Percentiles rank a stretch among this genome's conserved stretches.
These are phyloP conservation scores for Neonectria faginata DNA, from an alignment of 2,329 filamentous ascomycete genomes.

Conservation along the genomic window DNA sequence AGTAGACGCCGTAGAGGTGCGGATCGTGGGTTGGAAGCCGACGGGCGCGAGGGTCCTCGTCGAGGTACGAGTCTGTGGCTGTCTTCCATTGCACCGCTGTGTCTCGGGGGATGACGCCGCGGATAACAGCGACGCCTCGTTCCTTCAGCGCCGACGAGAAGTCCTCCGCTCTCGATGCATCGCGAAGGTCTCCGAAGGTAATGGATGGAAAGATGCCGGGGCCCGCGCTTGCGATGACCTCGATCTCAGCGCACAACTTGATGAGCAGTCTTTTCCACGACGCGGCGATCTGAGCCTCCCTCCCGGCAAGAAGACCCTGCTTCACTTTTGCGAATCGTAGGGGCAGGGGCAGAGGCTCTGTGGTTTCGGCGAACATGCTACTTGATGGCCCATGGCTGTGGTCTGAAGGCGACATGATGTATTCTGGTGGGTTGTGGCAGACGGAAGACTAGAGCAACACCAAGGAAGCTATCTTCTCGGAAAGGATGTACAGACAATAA, in stretches of 20 bases:
- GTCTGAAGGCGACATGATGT: conserved; percentile 33
- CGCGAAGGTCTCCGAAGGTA: conserved; percentile 54
- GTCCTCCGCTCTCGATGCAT: conserved; percentile 37
- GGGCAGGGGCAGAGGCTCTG: conserved; percentile 51
- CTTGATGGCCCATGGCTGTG: conserved; percentile 41
- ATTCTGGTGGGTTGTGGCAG: not conserved
- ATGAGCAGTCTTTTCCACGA: conserved; percentile 56
- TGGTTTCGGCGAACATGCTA: conserved; percentile 44
- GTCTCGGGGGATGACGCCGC: conserved; percentile 47
- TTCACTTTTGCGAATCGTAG: conserved; percentile 57
- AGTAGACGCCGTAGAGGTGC: conserved; percentile 54
- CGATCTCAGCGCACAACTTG: conserved; percentile 53
- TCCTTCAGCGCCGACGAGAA: conserved; percentile 47
- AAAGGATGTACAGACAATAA: not conserved
- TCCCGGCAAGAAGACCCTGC: conserved; percentile 51
- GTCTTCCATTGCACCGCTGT: conserved; percentile 59
- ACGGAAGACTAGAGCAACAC: not conserved
- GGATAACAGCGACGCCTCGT: conserved; percentile 49
- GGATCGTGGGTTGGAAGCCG: conserved; percentile 48
- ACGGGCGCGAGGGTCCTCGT: conserved; percentile 57
- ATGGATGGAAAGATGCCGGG: conserved; percentile 56
- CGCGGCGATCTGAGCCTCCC: conserved; percentile 50
- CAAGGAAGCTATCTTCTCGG: not conserved
- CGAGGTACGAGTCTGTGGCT: conserved; percentile 64
- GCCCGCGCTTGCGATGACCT: conserved; percentile 47